These are phyloP conservation scores for Scleroderma bovista DNA, from an alignment of 768 basidiomycete genomes.

Conservation along the genomic window DNA sequence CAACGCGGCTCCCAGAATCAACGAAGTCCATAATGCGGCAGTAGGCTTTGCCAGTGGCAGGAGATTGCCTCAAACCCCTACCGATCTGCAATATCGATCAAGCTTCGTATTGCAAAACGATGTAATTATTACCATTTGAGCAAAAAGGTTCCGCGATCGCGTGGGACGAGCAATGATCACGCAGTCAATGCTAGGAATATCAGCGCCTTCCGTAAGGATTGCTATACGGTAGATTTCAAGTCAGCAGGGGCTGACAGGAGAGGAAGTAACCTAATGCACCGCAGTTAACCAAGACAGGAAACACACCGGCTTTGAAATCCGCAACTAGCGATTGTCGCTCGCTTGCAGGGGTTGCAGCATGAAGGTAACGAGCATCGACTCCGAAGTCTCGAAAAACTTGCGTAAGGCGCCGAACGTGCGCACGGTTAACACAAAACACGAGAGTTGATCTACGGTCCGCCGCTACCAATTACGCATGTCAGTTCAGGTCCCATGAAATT, in stretches of 20 bases:
- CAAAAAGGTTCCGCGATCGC: constrained; percentile 80
- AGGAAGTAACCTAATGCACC: constrained; percentile 39
- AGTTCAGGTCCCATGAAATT: constrained; percentile 2
- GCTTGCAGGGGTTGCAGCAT: constrained; percentile 55
- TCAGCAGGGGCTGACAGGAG: neutral
- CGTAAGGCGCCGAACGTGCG: constrained; percentile 75
- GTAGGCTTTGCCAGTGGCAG: constrained; percentile 71
- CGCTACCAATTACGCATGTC: constrained; percentile 17
- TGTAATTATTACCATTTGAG: constrained; percentile 71
- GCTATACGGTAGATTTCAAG: constrained; percentile 32
- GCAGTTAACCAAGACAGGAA: constrained; percentile 88
- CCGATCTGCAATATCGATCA: constrained; percentile 59
- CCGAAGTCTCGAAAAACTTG: constrained; percentile 66
- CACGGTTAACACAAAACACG: constrained; percentile 84
- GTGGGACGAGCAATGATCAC: constrained; percentile 86
- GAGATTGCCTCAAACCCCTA: constrained; percentile 84
- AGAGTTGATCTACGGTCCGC: constrained; percentile 77
- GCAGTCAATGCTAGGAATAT: constrained; percentile 94
- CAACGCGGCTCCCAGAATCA: constrained; percentile 61
- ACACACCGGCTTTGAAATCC: constrained; percentile 65
- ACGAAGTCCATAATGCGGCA: constrained; percentile 92
- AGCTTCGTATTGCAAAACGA: neutral
- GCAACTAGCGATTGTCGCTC: constrained; percentile 63
- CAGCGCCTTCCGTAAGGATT: constrained; percentile 89
- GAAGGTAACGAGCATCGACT: constrained; percentile 80